Conservation (phyloP, 2,329 filamentous ascomycete species). For the Claviceps africana region DNA sequence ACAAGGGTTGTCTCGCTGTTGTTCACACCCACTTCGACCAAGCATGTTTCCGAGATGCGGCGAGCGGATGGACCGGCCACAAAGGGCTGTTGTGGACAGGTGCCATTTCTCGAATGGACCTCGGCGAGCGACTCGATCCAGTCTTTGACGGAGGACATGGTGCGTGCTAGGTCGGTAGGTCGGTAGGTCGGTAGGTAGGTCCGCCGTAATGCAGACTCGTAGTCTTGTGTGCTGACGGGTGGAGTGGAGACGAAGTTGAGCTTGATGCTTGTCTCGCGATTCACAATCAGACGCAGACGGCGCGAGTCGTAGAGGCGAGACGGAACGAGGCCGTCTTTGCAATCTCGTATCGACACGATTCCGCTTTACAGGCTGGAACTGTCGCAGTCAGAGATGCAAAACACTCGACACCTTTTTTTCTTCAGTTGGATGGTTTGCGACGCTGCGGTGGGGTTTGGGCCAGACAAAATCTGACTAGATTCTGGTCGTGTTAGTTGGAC, state of each 20-base stretch:
- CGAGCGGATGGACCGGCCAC: neutral
- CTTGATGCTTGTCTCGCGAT: too few relatives aligned
- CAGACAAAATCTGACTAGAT: neutral
- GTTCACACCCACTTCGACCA: slow-evolving; percentile 1
- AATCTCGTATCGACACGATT: too few relatives aligned
- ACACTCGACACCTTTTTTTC: neutral
- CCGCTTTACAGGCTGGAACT: too few relatives aligned
- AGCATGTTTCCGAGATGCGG: neutral
- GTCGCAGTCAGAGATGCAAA: neutral
- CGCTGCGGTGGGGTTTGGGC: neutral
- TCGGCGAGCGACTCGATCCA: slow-evolving; percentile 1
- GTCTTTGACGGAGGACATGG: slow-evolving; percentile 4
- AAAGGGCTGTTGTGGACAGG: neutral
- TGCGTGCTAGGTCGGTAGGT: too few relatives aligned
- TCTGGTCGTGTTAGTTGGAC: neutral
- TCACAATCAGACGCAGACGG: too few relatives aligned
- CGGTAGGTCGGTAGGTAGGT: too few relatives aligned
- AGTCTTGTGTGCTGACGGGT: too few relatives aligned
- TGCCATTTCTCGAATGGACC: neutral
- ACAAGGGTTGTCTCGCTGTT: slow-evolving; percentile 5
- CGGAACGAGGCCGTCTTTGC: too few relatives aligned
- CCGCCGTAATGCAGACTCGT: too few relatives aligned
- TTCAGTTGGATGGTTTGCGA: neutral
- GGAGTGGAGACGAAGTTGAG: too few relatives aligned
- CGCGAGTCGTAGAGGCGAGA: too few relatives aligned